Percentiles rank a stretch among this genome's conserved stretches.
phyloP scores from a whole-genome alignment of 2,329 filamentous ascomycete genomes.

The Fusarium sp. region DNA sequence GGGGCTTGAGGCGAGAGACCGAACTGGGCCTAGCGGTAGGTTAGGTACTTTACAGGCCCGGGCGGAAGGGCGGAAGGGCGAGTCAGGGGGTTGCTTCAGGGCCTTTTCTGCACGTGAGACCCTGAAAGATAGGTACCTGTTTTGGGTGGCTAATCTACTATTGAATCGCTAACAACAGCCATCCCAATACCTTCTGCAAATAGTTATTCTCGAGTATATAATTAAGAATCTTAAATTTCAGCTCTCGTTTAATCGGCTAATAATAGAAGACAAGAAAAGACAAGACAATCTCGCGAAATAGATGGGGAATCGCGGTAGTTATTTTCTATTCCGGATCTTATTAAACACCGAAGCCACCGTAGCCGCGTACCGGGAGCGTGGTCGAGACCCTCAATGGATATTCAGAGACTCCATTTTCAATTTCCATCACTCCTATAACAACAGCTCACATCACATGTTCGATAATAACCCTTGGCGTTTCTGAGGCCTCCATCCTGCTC shows the following conservation, averaged over 20 bases:
- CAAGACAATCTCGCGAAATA: slow-evolving; percentile 3
- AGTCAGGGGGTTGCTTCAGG: slow-evolving; percentile 20
- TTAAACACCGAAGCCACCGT: slow-evolving; percentile 5
- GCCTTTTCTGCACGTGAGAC: slow-evolving; percentile 22
- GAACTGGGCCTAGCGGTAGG: slow-evolving; percentile 23
- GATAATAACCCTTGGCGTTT: slow-evolving; percentile 1
- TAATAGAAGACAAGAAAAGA: neutral
- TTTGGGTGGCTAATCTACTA: neutral
- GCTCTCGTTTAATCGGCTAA: neutral
- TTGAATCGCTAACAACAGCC: slow-evolving; percentile 1
- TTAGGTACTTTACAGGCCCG: neutral
- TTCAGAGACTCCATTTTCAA: slow-evolving; percentile 16
- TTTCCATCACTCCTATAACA: slow-evolving; percentile 2
- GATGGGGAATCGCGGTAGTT: neutral
- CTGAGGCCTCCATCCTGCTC: neutral
- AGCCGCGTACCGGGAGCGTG: neutral
- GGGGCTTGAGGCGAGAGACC: slow-evolving; percentile 21
- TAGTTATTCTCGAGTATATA: neutral
- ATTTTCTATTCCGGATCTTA: neutral
- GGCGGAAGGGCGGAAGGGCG: neutral
- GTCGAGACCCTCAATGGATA: slow-evolving; percentile 22
- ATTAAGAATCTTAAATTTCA: neutral
- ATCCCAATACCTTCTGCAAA: slow-evolving; percentile 2
- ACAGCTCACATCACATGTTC: slow-evolving; percentile 16
- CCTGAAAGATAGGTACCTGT: neutral